Evolutionary conservation across 768 basidiomycete genomes (phyloP), one percentile per base, ranked within the genome.

Genomic region (Kwoniella newhampshirensis): DNA sequence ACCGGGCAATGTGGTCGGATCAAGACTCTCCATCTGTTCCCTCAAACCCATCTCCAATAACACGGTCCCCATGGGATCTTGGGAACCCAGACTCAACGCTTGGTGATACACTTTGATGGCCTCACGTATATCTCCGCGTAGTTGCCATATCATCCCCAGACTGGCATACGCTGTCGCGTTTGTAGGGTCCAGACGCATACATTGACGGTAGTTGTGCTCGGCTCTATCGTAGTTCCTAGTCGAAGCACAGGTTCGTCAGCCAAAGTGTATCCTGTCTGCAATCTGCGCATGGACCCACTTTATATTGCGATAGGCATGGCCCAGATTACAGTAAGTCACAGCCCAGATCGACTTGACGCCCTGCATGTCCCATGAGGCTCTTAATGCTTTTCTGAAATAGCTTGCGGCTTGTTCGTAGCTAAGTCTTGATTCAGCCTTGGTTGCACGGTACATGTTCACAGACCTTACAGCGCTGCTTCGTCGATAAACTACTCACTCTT

Each of bases 41-140:
- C 54, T 58, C 26, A 77, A 46, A 1, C 69, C 70, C 57, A 73
- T 67, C 51, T 75, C 74, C 11, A 77, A 58, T 21, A 77, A 51
- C 2, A 74, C 68, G 3, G 77, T 75, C 0, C 66, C 60, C 32
- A 76, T 68, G 8, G 77, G 62, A 49, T 76, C 74, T 54, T 76
- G 75, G 1, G 77, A 66, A 15, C 57, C 51, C 4, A 77, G 60
- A 12, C 51, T 48, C 57, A 84, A 36, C 51, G 91, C 93, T 80
- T 93, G 89, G 72, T 99, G 96, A 64, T 96, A 98, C 59, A 86
- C 86, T 35, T 90, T 78, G 63, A 99, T 92, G 2, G 94, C 89
- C 12, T 82, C 82, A 63, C 93, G 86, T 5, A 86, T 75, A 45
- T 89, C 81, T 21, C 83, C 84, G 61, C 85, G 78, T 17, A 89